These are phyloP conservation scores for Yamadazyma membranifaciens DNA, from an alignment of 1,139 yeast genomes.

Conservation along the genomic window DNA sequence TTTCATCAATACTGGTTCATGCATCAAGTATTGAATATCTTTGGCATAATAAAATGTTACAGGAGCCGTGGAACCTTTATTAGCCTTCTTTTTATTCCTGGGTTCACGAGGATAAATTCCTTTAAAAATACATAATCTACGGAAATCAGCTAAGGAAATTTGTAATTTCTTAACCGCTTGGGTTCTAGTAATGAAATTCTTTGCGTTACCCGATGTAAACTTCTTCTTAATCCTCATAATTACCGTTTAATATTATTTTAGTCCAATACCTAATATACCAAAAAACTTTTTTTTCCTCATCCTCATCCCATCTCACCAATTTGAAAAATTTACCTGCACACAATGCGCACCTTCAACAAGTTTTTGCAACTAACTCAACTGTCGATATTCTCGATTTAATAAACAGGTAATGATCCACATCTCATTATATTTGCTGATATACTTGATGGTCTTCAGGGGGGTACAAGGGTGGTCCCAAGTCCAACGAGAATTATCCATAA, in stretches of 20 bases:
- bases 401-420: slow-evolving; percentile 16
- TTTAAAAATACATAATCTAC: slow-evolving; percentile 94
- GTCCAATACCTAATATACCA: neutral
- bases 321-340: neutral
- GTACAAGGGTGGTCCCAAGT: no score
- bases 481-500: no score
- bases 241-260: neutral
- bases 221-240: slow-evolving; percentile 61
- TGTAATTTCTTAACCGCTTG: slow-evolving; percentile 93
- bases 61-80: slow-evolving; percentile 95
- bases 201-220: slow-evolving; percentile 86
- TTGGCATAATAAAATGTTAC: slow-evolving; percentile 91
- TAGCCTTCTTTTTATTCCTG: slow-evolving; percentile 92
- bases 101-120: slow-evolving; percentile 98
- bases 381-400: slow-evolving; percentile 9
- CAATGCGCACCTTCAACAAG: neutral
- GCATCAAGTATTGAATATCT: slow-evolving; percentile 91
- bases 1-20: slow-evolving; percentile 89
- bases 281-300: slow-evolving; percentile 9
- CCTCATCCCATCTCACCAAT: slow-evolving; percentile 3
- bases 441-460: slow-evolving; percentile 5
- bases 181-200: slow-evolving; percentile 89
- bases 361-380: neutral
- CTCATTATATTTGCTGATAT: slow-evolving; percentile 15
- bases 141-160: slow-evolving; percentile 95